Evolutionary conservation across 1,284 basidiomycete genomes (phyloP).

Genomic region (Exobasidium rhododendri): DNA sequence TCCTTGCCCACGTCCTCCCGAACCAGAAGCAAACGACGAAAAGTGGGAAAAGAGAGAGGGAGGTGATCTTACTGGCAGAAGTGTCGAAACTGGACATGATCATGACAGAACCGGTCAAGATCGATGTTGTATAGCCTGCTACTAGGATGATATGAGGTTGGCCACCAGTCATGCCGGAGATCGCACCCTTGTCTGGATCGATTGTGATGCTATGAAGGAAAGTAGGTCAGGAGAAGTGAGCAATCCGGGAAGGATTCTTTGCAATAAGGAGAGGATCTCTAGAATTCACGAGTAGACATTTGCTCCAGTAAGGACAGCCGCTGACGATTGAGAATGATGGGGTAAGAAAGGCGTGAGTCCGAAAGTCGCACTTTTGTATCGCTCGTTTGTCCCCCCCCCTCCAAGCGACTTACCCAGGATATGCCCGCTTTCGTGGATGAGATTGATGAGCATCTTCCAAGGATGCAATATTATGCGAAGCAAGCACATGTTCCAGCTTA

Average conservation of each 20-base stretch:
- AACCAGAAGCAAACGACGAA: conserved; percentile 11
- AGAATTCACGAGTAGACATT: conserved; percentile 4
- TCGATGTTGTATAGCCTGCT: conserved; percentile 10
- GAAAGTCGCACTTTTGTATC: too few relatives aligned
- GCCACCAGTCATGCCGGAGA: conserved; percentile 13
- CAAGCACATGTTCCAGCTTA: conserved; percentile 7
- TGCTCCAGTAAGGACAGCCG: conserved; percentile 6
- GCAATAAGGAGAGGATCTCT: not conserved
- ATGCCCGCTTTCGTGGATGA: conserved; percentile 12
- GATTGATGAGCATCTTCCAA: conserved; percentile 11
- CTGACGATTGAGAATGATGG: not conserved
- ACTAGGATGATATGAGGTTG: not conserved
- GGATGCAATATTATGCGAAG: conserved; percentile 7
- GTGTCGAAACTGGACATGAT: conserved; percentile 12
- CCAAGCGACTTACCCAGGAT: conserved; percentile 7
- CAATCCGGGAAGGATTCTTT: not conserved
- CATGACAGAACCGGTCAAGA: conserved; percentile 2
- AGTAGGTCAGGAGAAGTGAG: not conserved
- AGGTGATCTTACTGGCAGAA: conserved; percentile 12
- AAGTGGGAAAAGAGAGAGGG: conserved; percentile 4
- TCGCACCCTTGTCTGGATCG: conserved; percentile 14
- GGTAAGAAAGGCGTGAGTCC: not conserved
- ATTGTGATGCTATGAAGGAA: conserved; percentile 2
- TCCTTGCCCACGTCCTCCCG: conserved; percentile 10
- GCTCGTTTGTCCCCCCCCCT: too few relatives aligned